These are phyloP conservation scores for Leptodontidium sp. DNA, from an alignment of 2,329 filamentous ascomycete genomes.

Conservation along the genomic window DNA sequence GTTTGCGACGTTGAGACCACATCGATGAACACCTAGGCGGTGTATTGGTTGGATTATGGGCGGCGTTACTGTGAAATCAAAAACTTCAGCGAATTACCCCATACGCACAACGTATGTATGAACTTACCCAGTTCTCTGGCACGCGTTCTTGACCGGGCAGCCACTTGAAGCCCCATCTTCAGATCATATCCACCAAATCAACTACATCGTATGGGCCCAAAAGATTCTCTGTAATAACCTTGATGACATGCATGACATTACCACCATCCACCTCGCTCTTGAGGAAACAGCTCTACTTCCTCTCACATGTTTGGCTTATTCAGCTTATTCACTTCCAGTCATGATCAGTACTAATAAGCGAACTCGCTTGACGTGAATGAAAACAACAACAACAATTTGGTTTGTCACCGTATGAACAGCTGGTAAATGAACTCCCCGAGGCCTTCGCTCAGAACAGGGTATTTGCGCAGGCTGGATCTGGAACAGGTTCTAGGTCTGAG, in stretches of 20 bases:
- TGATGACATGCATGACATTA: too few species aligned
- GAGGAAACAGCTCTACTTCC: too few species aligned
- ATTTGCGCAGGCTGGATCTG: too few species aligned
- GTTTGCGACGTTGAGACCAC: constrained; percentile 53
- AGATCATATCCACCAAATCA: too few species aligned
- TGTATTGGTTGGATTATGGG: constrained; percentile 10
- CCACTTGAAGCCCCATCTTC: background rate
- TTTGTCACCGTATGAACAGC: too few species aligned
- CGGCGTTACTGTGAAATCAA: constrained; percentile 9
- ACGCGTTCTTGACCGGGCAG: constrained; percentile 12
- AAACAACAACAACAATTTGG: too few species aligned
- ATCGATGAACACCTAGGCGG: constrained; percentile 16
- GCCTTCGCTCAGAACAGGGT: background rate
- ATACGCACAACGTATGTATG: background rate
- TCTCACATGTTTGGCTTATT: too few species aligned
- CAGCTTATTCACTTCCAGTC: too few species aligned
- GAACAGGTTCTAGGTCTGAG: background rate
- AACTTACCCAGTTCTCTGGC: constrained; percentile 15
- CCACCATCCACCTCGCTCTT: too few species aligned
- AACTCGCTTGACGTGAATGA: background rate
- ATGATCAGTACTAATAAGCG: background rate
- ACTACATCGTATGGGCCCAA: too few species aligned
- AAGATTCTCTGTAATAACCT: too few species aligned
- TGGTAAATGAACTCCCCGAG: too few species aligned
- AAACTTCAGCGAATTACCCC: background rate